Base-by-base conservation (phyloP, 495 filamentous ascomycete species). In the Penicillium canariense region DNA sequence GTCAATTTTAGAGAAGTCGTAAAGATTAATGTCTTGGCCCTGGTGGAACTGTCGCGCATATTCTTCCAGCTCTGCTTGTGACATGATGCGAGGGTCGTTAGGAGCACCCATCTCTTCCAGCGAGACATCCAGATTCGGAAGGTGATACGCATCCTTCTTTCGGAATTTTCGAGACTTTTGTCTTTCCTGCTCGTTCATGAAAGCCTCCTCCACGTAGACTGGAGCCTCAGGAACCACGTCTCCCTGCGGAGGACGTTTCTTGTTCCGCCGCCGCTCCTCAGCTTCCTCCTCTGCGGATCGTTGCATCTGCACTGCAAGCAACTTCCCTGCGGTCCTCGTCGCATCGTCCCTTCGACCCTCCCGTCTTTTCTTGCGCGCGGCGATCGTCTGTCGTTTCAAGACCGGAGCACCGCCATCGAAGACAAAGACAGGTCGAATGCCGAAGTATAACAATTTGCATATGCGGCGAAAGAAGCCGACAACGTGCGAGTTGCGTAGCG, bases 1-100 rank as follows among this genome's bases (percentile, higher is more conserved):
- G 70, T 98, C 95, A 52, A 98, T 98, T 68, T 97, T 97, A 52
- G 88, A 92, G 59, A 97, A 97, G 68, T 98, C 94, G 65, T 97
- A 96, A n/a, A 97, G 75, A 63, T 95, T 96, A 70, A 98, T 89
- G 72, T 97, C 92, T 69, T 97, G 94, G 31, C 93, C 94, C 52
- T 83, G 85, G 58, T 96, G 83, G 58, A 97, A 97, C 60, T 96
- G 91, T 50, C 85, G 75, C 2, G 94, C 91, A 67, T 97, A 98
- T 48, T 93, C 86, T 69, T 97, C 88, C 49, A 98, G 70, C 60
- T 98, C 94, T 56, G 94, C 91, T 11, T 89, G 80, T 32, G 86
- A 90, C 94, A 98, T 97, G 56, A 98, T 88, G 2, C 95, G 84
- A 4, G 90, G 91, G 69, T 98, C 94, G 57, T 96, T 87, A 12